These are phyloP conservation scores for Yamagishiella unicocca DNA, from an alignment of 139 green algal genomes.

Conservation along the genomic window DNA sequence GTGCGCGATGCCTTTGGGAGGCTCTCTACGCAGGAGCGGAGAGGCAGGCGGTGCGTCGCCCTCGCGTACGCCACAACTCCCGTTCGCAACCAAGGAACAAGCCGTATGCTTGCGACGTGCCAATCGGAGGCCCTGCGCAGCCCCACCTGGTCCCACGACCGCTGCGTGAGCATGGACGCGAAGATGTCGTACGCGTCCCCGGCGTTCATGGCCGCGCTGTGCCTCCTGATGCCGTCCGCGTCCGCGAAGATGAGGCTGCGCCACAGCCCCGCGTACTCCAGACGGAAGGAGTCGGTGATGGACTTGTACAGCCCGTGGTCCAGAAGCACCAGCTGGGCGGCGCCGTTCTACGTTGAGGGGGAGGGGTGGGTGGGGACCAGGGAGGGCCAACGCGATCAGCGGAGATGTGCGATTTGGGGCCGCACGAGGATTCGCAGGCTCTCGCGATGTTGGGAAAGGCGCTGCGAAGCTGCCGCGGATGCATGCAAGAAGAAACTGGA, in stretches of 20 bases:
- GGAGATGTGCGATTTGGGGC: too few relatives aligned
- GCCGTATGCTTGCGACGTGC: background rate
- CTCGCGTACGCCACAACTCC: too few relatives aligned
- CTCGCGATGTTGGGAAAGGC: too few relatives aligned
- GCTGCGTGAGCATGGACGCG: constrained; percentile 90
- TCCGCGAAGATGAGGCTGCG: constrained; percentile 87
- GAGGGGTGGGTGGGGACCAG: background rate
- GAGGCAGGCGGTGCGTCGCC: too few relatives aligned
- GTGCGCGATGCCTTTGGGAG: too few relatives aligned
- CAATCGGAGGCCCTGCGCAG: too few relatives aligned
- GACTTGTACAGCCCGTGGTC: constrained; percentile 91
- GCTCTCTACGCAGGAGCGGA: too few relatives aligned
- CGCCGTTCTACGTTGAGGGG: constrained; percentile 10
- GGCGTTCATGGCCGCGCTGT: constrained; percentile 86
- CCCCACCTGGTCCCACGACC: constrained; percentile 86
- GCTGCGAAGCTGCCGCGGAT: too few relatives aligned
- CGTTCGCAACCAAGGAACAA: too few relatives aligned
- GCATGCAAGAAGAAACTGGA: too few relatives aligned
- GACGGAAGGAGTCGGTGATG: constrained; percentile 76
- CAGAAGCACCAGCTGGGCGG: constrained; percentile 86
- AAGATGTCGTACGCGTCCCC: constrained; percentile 84
- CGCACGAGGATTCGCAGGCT: too few relatives aligned
- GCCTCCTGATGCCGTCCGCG: constrained; percentile 73
- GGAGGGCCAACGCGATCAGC: too few relatives aligned
- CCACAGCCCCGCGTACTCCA: constrained; percentile 87